phyloP scores from a whole-genome alignment of 1,139 yeast species.

The Taphrina pruni region DNA sequence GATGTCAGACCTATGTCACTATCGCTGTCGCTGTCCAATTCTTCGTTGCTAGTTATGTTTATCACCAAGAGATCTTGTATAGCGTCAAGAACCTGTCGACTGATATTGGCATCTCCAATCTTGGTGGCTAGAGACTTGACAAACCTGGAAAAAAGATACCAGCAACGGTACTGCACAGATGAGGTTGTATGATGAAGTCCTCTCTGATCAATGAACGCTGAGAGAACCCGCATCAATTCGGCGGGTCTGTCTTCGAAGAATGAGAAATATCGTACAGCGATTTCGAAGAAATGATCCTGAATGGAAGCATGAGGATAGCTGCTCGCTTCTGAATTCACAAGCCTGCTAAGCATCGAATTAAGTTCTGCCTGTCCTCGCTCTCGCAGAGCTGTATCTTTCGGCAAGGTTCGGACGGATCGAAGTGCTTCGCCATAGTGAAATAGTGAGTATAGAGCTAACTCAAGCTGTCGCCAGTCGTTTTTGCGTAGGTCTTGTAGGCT shows the following conservation, averaged over 20 bases:
- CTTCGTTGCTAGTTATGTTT: conserved; percentile 53
- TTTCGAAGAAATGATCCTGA: conserved; percentile 80
- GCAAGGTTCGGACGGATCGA: conserved; percentile 51
- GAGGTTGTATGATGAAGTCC: conserved; percentile 78
- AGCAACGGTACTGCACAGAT: conserved; percentile 79
- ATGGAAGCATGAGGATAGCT: conserved; percentile 66
- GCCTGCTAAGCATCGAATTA: conserved; percentile 64
- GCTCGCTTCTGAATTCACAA: conserved; percentile 59
- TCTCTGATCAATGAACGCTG: conserved; percentile 75
- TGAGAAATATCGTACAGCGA: conserved; percentile 76
- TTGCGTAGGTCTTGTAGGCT: conserved; percentile 53
- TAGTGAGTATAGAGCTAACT: conserved; percentile 83
- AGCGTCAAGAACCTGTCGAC: conserved; percentile 59
- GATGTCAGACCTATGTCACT: conserved; percentile 54
- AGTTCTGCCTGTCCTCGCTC: conserved; percentile 44
- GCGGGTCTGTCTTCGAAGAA: conserved; percentile 62
- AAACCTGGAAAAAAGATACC: conserved; percentile 88
- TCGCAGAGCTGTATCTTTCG: conserved; percentile 31
- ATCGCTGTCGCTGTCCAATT: conserved; percentile 56
- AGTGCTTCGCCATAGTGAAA: conserved; percentile 79
- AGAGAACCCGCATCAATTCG: conserved; percentile 68
- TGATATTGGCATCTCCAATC: conserved; percentile 54
- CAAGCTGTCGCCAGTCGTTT: conserved; percentile 77
- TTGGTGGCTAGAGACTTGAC: conserved; percentile 76
- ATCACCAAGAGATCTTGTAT: conserved; percentile 62